Evolutionary conservation across 495 filamentous ascomycete genomes (phyloP).

Genomic region (Aspergillus cristatus): DNA sequence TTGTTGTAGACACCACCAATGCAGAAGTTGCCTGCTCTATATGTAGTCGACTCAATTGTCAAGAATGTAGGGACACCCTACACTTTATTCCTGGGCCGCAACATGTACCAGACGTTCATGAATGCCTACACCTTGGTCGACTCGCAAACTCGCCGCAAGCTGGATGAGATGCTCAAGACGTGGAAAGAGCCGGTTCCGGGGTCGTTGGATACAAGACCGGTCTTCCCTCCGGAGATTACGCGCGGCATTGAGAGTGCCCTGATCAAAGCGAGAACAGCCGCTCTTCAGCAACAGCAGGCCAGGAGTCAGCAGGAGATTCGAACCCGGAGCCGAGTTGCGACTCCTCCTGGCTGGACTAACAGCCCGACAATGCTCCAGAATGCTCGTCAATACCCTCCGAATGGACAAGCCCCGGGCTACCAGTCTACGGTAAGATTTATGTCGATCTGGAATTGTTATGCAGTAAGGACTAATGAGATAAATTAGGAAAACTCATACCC

Average conservation of each 20-base stretch:
- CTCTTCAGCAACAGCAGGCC: slow-evolving; percentile 60
- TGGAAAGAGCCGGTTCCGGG: slow-evolving; percentile 97
- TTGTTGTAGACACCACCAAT: slow-evolving; percentile 69
- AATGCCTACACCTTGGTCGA: slow-evolving; percentile 87
- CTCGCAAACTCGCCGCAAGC: slow-evolving; percentile 64
- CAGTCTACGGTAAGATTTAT: slow-evolving; percentile 23
- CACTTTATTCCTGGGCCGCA: slow-evolving; percentile 83
- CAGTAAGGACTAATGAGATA: too few relatives aligned
- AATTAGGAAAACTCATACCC: slow-evolving; percentile 16
- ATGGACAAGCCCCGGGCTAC: slow-evolving; percentile 27
- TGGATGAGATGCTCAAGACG: slow-evolving; percentile 95
- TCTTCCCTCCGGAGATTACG: slow-evolving; percentile 78
- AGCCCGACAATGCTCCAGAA: slow-evolving; percentile 60
- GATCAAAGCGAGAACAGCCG: slow-evolving; percentile 74
- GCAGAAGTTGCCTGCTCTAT: slow-evolving; percentile 88
- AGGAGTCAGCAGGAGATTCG: slow-evolving; percentile 56
- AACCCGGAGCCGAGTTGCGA: slow-evolving; percentile 44
- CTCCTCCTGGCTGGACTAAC: slow-evolving; percentile 49
- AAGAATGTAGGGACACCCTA: slow-evolving; percentile 99
- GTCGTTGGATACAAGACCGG: slow-evolving; percentile 75
- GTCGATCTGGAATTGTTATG: too few relatives aligned
- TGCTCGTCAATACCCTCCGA: slow-evolving; percentile 19
- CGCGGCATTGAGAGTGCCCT: slow-evolving; percentile 87
- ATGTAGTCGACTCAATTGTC: slow-evolving; percentile 94
- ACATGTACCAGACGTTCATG: slow-evolving; percentile 92